phyloP scores from a whole-genome alignment of 176 grass and related monocot genomes.

The Canna indica region DNA sequence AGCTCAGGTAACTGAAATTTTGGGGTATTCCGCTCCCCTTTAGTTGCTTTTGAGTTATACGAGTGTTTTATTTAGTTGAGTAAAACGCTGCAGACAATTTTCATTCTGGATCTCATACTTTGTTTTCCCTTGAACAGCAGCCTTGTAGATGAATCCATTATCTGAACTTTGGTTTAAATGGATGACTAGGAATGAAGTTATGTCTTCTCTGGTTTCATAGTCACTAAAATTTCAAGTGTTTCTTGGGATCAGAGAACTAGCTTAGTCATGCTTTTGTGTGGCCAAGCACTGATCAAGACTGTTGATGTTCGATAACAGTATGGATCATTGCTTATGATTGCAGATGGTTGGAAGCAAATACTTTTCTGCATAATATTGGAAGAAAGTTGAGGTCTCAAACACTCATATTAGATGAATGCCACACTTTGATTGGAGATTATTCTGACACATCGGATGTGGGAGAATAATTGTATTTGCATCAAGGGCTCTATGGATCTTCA shows the following conservation, averaged over 20 bases:
- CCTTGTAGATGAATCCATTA: not conserved
- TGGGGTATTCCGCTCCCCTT: not conserved
- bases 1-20: slow-evolving; percentile 40
- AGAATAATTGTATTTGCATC: too few species aligned
- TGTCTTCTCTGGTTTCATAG: not conserved
- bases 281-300: not conserved
- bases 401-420: too few species aligned
- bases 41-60: not conserved
- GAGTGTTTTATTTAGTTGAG: not conserved
- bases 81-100: not conserved
- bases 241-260: not conserved
- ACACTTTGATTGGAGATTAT: too few species aligned
- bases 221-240: not conserved
- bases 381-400: too few species aligned
- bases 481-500: too few species aligned
- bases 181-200: not conserved
- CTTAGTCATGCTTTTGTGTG: not conserved
- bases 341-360: not conserved
- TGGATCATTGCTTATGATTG: not conserved
- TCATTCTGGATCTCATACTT: not conserved
- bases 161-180: not conserved
- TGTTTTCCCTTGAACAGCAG: not conserved
- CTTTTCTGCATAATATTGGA: too few species aligned
- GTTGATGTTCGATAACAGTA: not conserved
- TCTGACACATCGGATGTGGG: too few species aligned